Conservation (phyloP, 345 rosid genomes). For the Sonneratia alba region DNA sequence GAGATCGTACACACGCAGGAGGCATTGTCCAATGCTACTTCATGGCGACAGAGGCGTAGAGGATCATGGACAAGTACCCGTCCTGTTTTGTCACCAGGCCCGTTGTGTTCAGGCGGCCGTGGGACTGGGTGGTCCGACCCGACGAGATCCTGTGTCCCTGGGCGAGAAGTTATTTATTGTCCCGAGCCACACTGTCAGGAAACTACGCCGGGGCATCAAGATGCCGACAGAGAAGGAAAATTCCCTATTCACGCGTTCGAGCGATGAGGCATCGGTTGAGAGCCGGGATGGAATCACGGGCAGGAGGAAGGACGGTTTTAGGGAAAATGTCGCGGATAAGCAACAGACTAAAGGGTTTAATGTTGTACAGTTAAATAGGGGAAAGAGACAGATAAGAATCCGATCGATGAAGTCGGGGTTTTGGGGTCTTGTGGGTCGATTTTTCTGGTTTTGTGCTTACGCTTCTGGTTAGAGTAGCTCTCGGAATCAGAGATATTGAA, state of each 20-base stretch:
- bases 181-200: slow-evolving; percentile 29
- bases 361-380: not conserved
- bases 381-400: not conserved
- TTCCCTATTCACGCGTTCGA: not conserved
- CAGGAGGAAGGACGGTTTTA: slow-evolving; percentile 15
- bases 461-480: no score
- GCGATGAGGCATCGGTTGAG: not conserved
- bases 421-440: no score
- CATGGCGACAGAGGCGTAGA: slow-evolving; percentile 31
- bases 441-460: no score
- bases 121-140: slow-evolving; percentile 34
- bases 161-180: no score
- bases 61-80: slow-evolving; percentile 37
- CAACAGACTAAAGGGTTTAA: not conserved
- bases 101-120: slow-evolving; percentile 34
- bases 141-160: slow-evolving; percentile 40
- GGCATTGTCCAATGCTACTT: slow-evolving; percentile 25
- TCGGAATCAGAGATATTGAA: no score
- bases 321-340: not conserved
- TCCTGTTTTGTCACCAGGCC: slow-evolving; percentile 29
- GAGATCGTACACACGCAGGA: slow-evolving; percentile 30
- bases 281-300: not conserved
- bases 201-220: slow-evolving; percentile 21
- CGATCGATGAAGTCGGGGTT: no score
- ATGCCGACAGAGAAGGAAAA: slow-evolving; percentile 10